phyloP scores from a whole-genome alignment of 371 early-diverging fungal species.

The Zychaea mexicana region DNA sequence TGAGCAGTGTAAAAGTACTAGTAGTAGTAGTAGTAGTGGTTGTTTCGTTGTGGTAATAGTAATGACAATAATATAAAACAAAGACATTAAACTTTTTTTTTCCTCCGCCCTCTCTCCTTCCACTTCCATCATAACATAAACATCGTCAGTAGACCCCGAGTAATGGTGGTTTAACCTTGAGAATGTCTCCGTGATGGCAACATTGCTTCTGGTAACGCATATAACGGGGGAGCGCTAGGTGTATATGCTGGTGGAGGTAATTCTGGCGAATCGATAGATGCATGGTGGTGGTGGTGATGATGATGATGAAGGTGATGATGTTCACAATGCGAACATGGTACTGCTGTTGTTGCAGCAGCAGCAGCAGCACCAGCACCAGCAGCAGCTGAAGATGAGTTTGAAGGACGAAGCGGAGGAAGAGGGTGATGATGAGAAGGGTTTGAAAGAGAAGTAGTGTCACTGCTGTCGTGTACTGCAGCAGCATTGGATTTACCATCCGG shows the following conservation, averaged over 20 bases:
- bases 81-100: too few relatives aligned
- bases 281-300: conserved; percentile 9
- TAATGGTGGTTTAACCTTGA: conserved; percentile 5
- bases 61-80: too few relatives aligned
- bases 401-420: not conserved
- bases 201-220: conserved; percentile 10
- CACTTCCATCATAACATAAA: not conserved
- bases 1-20: too few relatives aligned
- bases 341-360: not conserved
- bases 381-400: not conserved
- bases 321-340: conserved; percentile 8
- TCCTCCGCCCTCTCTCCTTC: not conserved
- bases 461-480: not conserved
- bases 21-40: too few relatives aligned
- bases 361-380: not conserved
- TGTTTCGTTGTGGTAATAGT: too few relatives aligned
- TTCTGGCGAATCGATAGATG: conserved; percentile 12
- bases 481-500: not conserved
- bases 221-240: conserved; percentile 21
- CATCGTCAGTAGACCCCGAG: too few relatives aligned
- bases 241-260: conserved; percentile 26
- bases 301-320: conserved; percentile 10
- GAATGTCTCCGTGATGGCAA: conserved; percentile 1
- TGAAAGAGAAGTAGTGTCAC: too few relatives aligned
- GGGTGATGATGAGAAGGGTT: not conserved